These are phyloP conservation scores for Fusarium burgessii DNA, from an alignment of 2,329 filamentous ascomycete genomes.

Conservation along the genomic window DNA sequence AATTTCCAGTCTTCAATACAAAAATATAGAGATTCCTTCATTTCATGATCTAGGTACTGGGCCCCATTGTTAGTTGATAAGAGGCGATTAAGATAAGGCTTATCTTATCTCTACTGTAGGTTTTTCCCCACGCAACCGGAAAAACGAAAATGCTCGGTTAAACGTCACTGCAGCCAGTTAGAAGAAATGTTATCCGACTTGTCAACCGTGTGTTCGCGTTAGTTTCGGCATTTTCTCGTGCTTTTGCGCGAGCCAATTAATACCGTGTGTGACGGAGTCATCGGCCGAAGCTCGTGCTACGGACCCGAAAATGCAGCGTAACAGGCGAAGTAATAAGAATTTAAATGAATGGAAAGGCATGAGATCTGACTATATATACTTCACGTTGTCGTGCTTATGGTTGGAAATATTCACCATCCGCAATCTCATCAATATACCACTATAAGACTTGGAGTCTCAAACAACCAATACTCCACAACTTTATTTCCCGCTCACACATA, in stretches of 20 bases:
- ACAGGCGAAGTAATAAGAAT: background rate
- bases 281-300: constrained; percentile 9
- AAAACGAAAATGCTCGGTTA: no score
- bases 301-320: background rate
- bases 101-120: background rate
- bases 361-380: constrained; percentile 3
- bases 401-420: fast-evolving
- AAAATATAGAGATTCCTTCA: no score
- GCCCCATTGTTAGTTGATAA: no score
- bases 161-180: background rate
- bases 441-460: fast-evolving
- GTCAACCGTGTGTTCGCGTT: background rate
- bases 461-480: no score
- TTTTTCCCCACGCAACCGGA: no score
- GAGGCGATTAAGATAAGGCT: fast-evolving
- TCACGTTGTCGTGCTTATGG: fast-evolving
- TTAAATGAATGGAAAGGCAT: fast-evolving
- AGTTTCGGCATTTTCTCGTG: constrained; percentile 28
- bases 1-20: no score
- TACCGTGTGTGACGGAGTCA: fast-evolving
- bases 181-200: fast-evolving
- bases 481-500: background rate
- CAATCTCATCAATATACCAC: background rate
- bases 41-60: no score
- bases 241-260: constrained; percentile 1